Base-by-base conservation (phyloP, 495 filamentous ascomycete genomes). In the Penicillium canescens region DNA sequence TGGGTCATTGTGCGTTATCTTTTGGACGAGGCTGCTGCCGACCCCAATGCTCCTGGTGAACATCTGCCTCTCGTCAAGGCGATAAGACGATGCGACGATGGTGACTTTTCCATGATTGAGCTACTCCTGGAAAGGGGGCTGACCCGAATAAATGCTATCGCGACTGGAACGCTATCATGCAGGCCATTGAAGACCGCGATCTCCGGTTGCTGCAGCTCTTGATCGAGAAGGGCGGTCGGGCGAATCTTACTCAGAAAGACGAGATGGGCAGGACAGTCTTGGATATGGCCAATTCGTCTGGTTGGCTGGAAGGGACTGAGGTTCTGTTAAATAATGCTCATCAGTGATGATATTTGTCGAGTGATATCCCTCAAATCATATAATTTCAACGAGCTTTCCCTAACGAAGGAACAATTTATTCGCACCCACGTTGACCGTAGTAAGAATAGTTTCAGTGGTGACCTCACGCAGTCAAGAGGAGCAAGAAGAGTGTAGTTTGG, bases 51-150 rank as follows among this genome's bases (percentile, higher is more conserved):
- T 12, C 78, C 79, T 4, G 79, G 79, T 4, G 80, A 82, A 52
- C 80, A 82, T 55, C 62, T 82, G 13, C 79, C 80, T 0, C 70
- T 82, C 47, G 75, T 83, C 33, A 82, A 83, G 45, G 78, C 79
- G 7, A 68, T 83, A 6, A 73, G 80, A 2, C 65, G 78, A 23
- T 66, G 68, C 55, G 33, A 50, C 11, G 64, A 74, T 51, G 71
- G 68, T 13, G 67, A 78, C 26, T 78, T 80, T 50, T 67, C 71
- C 0, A 75, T 77, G 54, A 76, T 81, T 35, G 67, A 77, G 51
- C 55, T 80, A 50, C 69, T 83, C 5, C 61, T 83, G 12, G 67
- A 71, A 11, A 68, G 73, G 44, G 81, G 26, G 81, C 79, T 6
- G 75, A 83, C 49, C 76, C 78, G 35, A 82, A 82, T 55, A 70